Conservation (phyloP, 2,329 filamentous ascomycete species). For the Dothiorella sarmentorum region DNA sequence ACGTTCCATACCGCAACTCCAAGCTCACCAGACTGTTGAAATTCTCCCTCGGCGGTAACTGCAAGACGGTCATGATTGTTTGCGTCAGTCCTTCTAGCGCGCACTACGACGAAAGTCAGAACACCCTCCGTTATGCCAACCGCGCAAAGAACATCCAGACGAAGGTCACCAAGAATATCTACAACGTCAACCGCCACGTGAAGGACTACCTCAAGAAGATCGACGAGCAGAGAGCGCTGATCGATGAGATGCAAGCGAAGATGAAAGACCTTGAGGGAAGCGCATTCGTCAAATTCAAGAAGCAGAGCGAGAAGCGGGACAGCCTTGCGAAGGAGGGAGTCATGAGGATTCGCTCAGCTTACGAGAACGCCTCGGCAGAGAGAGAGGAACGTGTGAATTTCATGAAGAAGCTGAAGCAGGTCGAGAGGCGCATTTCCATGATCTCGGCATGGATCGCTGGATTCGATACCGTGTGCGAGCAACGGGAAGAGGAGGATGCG, state of each 20-base stretch:
- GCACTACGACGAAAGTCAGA: conserved; percentile 97
- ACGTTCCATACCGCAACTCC: conserved; percentile 96
- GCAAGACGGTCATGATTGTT: conserved; percentile 99
- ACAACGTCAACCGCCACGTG: conserved; percentile 97
- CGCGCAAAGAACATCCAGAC: conserved; percentile 99
- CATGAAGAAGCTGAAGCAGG: conserved; percentile 77
- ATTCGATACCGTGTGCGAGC: conserved; percentile 79
- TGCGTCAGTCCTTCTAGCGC: conserved; percentile 95
- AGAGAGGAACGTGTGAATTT: conserved; percentile 73
- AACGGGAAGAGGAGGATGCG: conserved; percentile 62
- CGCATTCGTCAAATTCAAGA: conserved; percentile 85
- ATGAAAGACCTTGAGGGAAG: conserved; percentile 82
- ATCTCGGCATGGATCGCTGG: conserved; percentile 91
- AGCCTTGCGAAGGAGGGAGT: conserved; percentile 72
- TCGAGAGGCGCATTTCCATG: conserved; percentile 79
- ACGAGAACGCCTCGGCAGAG: conserved; percentile 74
- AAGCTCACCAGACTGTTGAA: conserved; percentile 94
- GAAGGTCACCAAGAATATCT: conserved; percentile 98
- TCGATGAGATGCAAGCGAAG: conserved; percentile 90
- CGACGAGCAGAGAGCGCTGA: conserved; percentile 94
- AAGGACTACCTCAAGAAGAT: conserved; percentile 99
- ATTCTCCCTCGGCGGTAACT: conserved; percentile 95
- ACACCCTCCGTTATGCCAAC: conserved; percentile 95
- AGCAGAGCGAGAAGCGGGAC: conserved; percentile 83
- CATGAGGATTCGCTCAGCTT: conserved; percentile 74